Percentiles rank a stretch among this genome's conserved stretches.
These are phyloP conservation scores for Mortierella alpina DNA, from an alignment of 192 early-diverging fungal species.

Conservation along the genomic window DNA sequence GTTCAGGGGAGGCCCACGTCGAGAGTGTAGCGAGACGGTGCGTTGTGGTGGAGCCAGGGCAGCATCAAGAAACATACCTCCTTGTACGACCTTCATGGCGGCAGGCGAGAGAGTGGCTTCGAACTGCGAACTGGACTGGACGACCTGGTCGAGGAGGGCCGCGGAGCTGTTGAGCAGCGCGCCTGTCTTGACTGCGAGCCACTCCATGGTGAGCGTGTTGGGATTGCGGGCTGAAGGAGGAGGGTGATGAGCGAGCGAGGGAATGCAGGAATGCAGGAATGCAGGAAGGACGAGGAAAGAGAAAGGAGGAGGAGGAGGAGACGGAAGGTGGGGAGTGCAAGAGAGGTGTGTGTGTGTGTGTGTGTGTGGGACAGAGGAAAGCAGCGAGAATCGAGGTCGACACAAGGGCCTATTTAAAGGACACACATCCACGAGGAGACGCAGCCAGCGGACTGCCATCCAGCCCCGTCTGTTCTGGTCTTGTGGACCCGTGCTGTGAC, in stretches of 20 bases:
- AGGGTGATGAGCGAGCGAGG: neutral
- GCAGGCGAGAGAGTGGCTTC: conserved; percentile 48
- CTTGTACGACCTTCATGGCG: conserved; percentile 45
- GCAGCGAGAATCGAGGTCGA: too few species aligned
- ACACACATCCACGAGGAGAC: too few species aligned
- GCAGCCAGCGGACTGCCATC: too few species aligned
- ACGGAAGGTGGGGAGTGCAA: neutral
- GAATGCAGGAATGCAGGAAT: neutral
- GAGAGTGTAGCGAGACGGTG: neutral
- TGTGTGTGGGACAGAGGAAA: neutral
- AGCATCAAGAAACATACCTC: conserved; percentile 8
- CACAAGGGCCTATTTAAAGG: too few species aligned
- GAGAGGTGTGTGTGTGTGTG: neutral
- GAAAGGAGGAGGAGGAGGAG: neutral
- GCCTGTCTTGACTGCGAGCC: conserved; percentile 40
- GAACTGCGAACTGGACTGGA: conserved; percentile 26
- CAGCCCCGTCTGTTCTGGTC: too few species aligned
- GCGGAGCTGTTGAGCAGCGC: conserved; percentile 39
- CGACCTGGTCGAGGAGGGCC: conserved; percentile 40
- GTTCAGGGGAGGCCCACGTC: neutral
- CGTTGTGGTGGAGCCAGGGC: too few species aligned
- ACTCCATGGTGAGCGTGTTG: conserved; percentile 32
- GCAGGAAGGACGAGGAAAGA: neutral
- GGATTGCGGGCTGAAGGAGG: neutral
- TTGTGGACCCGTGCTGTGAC: too few species aligned